Base-by-base conservation (phyloP, 1,284 basidiomycete species). In the Malassezia yamatoensis region DNA sequence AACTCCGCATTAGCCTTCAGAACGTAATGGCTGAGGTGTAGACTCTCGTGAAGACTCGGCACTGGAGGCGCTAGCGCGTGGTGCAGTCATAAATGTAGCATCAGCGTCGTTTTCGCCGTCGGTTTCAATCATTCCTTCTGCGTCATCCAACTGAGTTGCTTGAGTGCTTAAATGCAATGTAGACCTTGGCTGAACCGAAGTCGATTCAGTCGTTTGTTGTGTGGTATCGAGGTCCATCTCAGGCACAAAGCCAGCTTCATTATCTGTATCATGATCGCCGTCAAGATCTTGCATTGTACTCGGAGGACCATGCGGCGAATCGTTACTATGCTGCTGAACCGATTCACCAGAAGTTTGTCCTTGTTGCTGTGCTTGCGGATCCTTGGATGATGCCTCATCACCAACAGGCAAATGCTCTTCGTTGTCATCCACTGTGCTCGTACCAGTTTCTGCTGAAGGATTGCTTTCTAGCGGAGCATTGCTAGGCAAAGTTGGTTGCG, bases 21-120 rank as follows among this genome's bases (percentile, higher is more conserved):
- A 45, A 13, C 43, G 43, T 18, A 45, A 34, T n/a, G 43, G 43
- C 13, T 32, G 29, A 4, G 43, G 43, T 13, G 43, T 45, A 24
- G 43, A 45, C 18, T 45, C 43, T 5, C 43, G 43, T 34, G 43
- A 45, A 2, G 43, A 45, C 18, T 29, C 43, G 1, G 15, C 43
- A n/a, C 43, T 45, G n/a, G 43, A 45, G 10, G 33, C 11, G 33
- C 18, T 36, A 12, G 45, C 45, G 34, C 21, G 47, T 4, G 41
- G 51, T n/a, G 47, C 54, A 11, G 49, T 63, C 32, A 61, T 54
- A 44, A 63, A 63, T 24, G 61, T 63, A 32, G 58, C 57, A 32
- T 59, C 56, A 6, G 61, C 54, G n/a, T 54, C 51, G 35, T 45
- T 49, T 7, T 29, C 24, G 7, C 24, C 24, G 24, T 29, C 24